phyloP scores from a whole-genome alignment of 2,329 filamentous ascomycete species.

The Fusarium tricinctum region DNA sequence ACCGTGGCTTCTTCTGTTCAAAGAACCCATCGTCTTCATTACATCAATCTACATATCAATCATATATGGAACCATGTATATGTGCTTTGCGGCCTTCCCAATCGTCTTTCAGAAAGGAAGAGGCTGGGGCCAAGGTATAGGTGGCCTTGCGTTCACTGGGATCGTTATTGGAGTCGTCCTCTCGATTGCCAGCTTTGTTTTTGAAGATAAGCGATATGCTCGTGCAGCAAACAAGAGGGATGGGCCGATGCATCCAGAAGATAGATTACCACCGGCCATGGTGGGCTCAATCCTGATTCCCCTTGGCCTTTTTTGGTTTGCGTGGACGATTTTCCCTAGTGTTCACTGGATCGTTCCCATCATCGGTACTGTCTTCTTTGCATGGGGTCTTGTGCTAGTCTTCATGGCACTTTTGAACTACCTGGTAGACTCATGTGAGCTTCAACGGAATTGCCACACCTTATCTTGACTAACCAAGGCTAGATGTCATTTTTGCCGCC shows the following conservation, averaged over 20 bases:
- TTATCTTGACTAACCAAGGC: accelerated
- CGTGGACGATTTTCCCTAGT: constrained; percentile 9
- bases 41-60: constrained; percentile 75
- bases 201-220: constrained; percentile 18
- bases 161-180: constrained; percentile 16
- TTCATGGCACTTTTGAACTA: constrained; percentile 28
- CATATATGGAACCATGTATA: constrained; percentile 32
- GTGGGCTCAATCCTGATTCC: constrained; percentile 18
- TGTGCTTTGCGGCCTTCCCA: constrained; percentile 35
- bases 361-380: constrained; percentile 11
- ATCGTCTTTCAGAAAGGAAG: constrained; percentile 26
- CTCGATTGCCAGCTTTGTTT: background rate
- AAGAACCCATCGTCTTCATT: constrained; percentile 77
- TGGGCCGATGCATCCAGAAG: constrained; percentile 1
- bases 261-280: constrained; percentile 11
- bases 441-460: accelerated
- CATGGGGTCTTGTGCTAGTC: constrained; percentile 23
- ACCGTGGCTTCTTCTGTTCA: constrained; percentile 77
- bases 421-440: constrained; percentile 26
- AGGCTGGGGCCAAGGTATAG: constrained; percentile 27
- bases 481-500: constrained; percentile 17
- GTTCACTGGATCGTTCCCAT: constrained; percentile 26
- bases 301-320: constrained; percentile 28
- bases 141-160: constrained; percentile 14
- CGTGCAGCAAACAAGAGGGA: background rate